Base-by-base conservation (phyloP, 345 rosid species). In the Salix viminalis region DNA sequence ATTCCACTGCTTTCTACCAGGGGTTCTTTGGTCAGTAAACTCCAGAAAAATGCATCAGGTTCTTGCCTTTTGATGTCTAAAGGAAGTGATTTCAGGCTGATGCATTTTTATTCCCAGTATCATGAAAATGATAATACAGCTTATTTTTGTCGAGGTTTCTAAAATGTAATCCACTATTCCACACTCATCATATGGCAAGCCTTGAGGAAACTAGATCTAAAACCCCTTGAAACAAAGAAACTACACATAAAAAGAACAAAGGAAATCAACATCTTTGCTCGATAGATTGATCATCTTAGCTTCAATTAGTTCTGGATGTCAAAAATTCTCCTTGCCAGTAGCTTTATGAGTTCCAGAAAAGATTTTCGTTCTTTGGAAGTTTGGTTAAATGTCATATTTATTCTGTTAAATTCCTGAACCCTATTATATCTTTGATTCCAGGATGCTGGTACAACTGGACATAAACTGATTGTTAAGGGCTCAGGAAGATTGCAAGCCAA, bases 371-470 rank as follows among this genome's bases (percentile, higher is more conserved):
- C 58, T 50, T 50, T 52, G n/a, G 23, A 6, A 52, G n/a, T 52
- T 18, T 7, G 58, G 19, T 52, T 19, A 0, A 36, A 8, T 56
- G 36, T 32, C 42, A 34, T 13, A 3, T 21, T 65, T 74, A 37
- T n/a, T 48, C 9, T 18, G 39, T 23, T n/a, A 42, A 48, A n/a
- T 32, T 66, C 37, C 73, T 60, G 74, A 73, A 69, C 46, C 23
- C 46, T 48, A 26, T 7, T 52, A 37, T 61, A 5, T 82, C 34
- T 79, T 41, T 30, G 69, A 19, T 70, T 74, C 26, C 85, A 87
- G 92, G 68, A 76, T 83, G 86, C 83, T 86, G 82, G 78, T 85
- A 65, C 87, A 78, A 41, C 26, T 89, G 80, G 77, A 85, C 82
- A 77, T 87, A 64, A 82, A 68, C 26, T 89, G 86, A 89, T 70